Evolutionary conservation across 1,139 yeast species (phyloP), one percentile per base, ranked within the genome.

Genomic region (Candida mesenterica): DNA sequence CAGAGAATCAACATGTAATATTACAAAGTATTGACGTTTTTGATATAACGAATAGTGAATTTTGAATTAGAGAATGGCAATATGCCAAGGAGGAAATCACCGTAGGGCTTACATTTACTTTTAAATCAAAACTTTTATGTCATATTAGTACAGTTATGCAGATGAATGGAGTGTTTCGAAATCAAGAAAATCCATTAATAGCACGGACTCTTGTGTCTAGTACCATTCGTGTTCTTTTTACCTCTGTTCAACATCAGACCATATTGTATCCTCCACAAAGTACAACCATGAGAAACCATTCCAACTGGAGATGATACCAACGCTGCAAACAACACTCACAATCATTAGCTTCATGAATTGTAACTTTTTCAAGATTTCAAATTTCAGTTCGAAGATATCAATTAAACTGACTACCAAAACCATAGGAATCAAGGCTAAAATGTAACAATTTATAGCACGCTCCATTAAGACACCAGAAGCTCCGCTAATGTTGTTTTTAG

Each of bases 301-400:
- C 95, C 96, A 94, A 37, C 95, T 80, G 32, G 89, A 75, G 4
- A 90, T 69, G 2, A 92, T 79, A 5, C 98, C 99, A 22, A 87
- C 46, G 0, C 89, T 79, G 57, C 97, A 88, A 59, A 90, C 90
- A 2, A 87, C 82, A 47, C 96, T 87, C 38, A 87, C 76, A 7
- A 81, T 62, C 87, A 92, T 87, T 45, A 92, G 70, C 34, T 87
- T 79, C 42, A 87, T 63, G 53, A 89, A 92, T 56, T 87, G 86
- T 42, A 79, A 67, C 45, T 63, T 75, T 39, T 66, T 65, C 43
- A 83, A 62, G 5, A 77, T 46, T 20, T 57, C 72, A 44, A 69
- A 72, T 44, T 68, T 75, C 40, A 67, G 51, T 40, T 82, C 72
- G 51, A 81, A 74, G 24, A 81, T 57, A 30, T 84, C 84, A 32